phyloP scores from a whole-genome alignment of 1,284 basidiomycete species.

The Uromyces viciae-fabae region DNA sequence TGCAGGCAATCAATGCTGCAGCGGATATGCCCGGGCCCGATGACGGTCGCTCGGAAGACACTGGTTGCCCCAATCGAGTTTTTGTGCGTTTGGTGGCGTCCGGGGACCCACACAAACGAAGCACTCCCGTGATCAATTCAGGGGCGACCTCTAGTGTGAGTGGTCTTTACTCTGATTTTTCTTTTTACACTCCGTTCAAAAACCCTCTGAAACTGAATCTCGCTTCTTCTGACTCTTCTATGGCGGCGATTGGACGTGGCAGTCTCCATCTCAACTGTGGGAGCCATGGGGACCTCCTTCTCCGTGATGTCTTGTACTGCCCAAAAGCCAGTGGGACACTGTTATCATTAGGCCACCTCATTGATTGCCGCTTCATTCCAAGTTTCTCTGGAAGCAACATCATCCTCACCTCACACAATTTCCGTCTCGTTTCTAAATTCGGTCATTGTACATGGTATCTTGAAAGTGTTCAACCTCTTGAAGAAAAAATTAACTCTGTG shows the following conservation, averaged over 20 bases:
- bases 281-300: background rate
- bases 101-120: background rate
- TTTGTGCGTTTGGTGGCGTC: background rate
- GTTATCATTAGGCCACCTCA: slow-evolving; percentile 6
- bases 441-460: background rate
- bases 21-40: too few relatives aligned
- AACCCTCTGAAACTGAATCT: background rate
- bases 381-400: background rate
- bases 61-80: too few relatives aligned
- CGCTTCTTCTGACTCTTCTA: background rate
- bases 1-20: background rate
- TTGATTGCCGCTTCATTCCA: background rate
- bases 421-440: background rate
- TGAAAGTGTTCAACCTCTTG: too few relatives aligned
- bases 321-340: slow-evolving; percentile 6
- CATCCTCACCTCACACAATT: background rate
- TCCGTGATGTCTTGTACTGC: background rate
- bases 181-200: background rate
- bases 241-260: background rate
- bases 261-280: background rate
- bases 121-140: background rate
- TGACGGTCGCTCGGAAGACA: too few relatives aligned
- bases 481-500: too few relatives aligned
- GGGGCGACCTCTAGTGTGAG: background rate
- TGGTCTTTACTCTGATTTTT: background rate